Evolutionary conservation across 2,329 filamentous ascomycete genomes (phyloP).

Genomic region (Calonectria naviculata): DNA sequence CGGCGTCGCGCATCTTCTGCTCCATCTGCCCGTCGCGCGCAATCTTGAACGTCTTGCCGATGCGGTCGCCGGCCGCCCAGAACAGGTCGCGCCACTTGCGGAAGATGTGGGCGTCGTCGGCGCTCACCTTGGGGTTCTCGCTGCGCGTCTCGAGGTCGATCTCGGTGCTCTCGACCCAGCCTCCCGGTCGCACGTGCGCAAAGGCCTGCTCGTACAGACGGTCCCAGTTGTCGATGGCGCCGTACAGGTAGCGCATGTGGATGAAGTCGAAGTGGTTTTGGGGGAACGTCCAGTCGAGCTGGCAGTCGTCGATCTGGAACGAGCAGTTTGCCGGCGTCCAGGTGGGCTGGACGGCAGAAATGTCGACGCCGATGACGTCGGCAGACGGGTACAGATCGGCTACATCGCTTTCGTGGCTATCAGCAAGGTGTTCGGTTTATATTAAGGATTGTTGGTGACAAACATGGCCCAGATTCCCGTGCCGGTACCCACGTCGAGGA

Average conservation of each 20-base stretch:
- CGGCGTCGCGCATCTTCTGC: slow-evolving; percentile 38
- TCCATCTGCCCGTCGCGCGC: slow-evolving; percentile 32
- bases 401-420: slow-evolving; percentile 34
- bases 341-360: slow-evolving; percentile 47
- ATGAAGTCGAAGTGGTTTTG: slow-evolving; percentile 65
- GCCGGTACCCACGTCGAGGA: slow-evolving; percentile 67
- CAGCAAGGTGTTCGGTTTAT: neutral
- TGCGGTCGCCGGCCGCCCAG: slow-evolving; percentile 37
- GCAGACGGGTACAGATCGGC: slow-evolving; percentile 43
- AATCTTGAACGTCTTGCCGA: slow-evolving; percentile 40
- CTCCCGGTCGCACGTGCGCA: slow-evolving; percentile 56
- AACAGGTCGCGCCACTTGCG: slow-evolving; percentile 41
- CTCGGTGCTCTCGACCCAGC: slow-evolving; percentile 42
- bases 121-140: slow-evolving; percentile 20
- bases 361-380: slow-evolving; percentile 47
- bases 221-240: slow-evolving; percentile 67
- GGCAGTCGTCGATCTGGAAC: slow-evolving; percentile 49
- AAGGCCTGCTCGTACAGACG: slow-evolving; percentile 64
- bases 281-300: slow-evolving; percentile 55
- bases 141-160: slow-evolving; percentile 29
- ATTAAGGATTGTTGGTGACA: neutral
- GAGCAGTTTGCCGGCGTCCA: slow-evolving; percentile 44
- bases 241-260: slow-evolving; percentile 67
- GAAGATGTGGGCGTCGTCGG: slow-evolving; percentile 34
- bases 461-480: slow-evolving; percentile 65